Base-by-base conservation (phyloP, 805 yeast species). In the Sugiyamaella floridensis region DNA sequence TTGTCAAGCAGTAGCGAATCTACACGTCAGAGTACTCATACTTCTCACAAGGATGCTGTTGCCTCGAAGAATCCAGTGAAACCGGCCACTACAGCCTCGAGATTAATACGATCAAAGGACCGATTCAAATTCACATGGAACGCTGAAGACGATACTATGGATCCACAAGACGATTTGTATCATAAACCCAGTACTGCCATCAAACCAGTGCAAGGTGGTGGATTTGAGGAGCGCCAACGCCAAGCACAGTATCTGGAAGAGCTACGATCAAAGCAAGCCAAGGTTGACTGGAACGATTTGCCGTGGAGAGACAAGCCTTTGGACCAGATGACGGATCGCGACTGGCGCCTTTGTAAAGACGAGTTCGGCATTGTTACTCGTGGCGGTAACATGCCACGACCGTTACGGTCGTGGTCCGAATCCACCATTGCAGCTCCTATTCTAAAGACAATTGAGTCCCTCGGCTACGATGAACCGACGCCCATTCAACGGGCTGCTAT, bases 401-500 rank as follows among this genome's bases (percentile, higher is more conserved):
- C 97, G 0, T 65, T 92, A 47, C 71, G 96, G 53, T 64, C 66
- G 6, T 92, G 98, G 97, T 50, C 68, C 0, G 97, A 89, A 58
- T 71, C 82, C 3, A 60, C 63, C 0, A 71, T 85, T 14, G 80
- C 85, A 0, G 60, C 60, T 1, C 60, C 63, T 4, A 55, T 82
- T 4, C 50, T 76, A 2, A 64, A 71, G 1, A 58, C 60, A 0
- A 44, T 64, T 0, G 62, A 70, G 5, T 32, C 47, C 1, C 56
- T 66, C 7, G 75, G 78, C 0, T 89, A 79, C 61, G 55, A 59
- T 0, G 79, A 78, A 8, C 98, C 98, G 2, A 86, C 97, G 0
- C 93, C 98, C 0, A 85, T 93, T 54, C 99, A 92, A 66, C 71
- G 97, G 56, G 93, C 95, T 0, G 77, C 97, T 0, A 80, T 92